Base-by-base conservation (phyloP, 2,329 filamentous ascomycete genomes). In the Penicillium sp. region DNA sequence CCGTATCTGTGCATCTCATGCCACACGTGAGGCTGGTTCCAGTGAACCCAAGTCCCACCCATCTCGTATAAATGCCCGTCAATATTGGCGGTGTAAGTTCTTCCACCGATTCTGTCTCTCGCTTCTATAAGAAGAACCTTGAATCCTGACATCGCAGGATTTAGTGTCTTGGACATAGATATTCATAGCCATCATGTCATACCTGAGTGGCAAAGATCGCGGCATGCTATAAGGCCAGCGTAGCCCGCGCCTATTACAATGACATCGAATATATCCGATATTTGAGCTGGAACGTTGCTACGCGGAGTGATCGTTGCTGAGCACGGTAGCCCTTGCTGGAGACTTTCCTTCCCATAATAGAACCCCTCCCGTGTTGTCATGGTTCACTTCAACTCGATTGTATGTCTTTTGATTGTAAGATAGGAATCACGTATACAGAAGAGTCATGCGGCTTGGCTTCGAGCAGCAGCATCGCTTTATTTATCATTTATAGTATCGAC, bases 31-130 rank as follows among this genome's bases (percentile, higher is more conserved):
- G 39, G 29, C 20, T 49, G 46, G 20, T 49, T 32, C 47, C 47
- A 49, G 17, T 39, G 32, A 24, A 49, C 24, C 40, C 47, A 49
- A 3, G 47, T 44, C 1, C 39, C 47, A 1, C 47, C 47, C 32
- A 50, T 30, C 17, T 50, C 47, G 10, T 50, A 50, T 6, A 41
- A 18, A 20, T 50, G 41, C 8, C 47, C 47, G 8, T 44, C 47
- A 21, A 44, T 44, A 23, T 44, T 44, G 8, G 47, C 41, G 1
- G 47, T 43, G 8, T 23, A 37, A 6, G 20, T 37, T 23, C 34
- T 18, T 21, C 34, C 34, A 8, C 34, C 34, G 18, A 37, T 37
- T 37, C 34, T 37, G 12, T 37, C 34, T n/a, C 34, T 23, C 3
- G 18, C 34, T 5, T 37, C 47, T 7, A 50, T 17, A 23, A 50